Conservation (phyloP, 164 flowering plant genomes). For the Vitis labrusca region DNA sequence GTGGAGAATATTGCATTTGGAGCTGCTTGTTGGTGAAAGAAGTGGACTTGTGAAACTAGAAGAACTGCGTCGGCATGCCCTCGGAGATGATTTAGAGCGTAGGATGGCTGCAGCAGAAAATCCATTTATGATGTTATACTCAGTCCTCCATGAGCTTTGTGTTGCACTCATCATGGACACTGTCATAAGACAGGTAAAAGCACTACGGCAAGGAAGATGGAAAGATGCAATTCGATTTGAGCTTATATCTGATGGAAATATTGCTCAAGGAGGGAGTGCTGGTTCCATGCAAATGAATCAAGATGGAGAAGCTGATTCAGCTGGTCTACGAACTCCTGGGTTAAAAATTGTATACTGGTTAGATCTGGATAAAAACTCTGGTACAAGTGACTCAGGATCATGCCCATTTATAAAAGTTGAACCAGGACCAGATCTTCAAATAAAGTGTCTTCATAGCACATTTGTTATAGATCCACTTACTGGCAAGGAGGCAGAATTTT, state of each 20-base stretch:
- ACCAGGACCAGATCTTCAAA: slow-evolving; percentile 83
- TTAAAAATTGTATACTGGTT: slow-evolving; percentile 87
- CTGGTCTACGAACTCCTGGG: slow-evolving; percentile 81
- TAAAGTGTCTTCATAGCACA: slow-evolving; percentile 78
- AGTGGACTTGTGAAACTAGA: slow-evolving; percentile 82
- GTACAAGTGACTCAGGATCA: slow-evolving; percentile 55
- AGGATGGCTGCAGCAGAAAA: slow-evolving; percentile 90
- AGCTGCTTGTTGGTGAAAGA: slow-evolving; percentile 93
- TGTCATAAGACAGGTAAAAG: slow-evolving; percentile 82
- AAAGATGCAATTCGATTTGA: slow-evolving; percentile 95
- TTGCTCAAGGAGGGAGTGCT: slow-evolving; percentile 51
- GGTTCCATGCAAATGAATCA: slow-evolving; percentile 48
- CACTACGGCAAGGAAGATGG: slow-evolving; percentile 90
- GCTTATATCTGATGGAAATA: slow-evolving; percentile 64
- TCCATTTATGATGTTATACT: slow-evolving; percentile 76
- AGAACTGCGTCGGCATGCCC: slow-evolving; percentile 65
- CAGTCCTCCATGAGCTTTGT: slow-evolving; percentile 92
- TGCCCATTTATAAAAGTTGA: slow-evolving; percentile 85
- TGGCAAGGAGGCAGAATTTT: slow-evolving; percentile 83
- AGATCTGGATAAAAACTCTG: slow-evolving; percentile 59
- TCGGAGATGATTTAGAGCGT: slow-evolving; percentile 96
- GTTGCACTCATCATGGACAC: slow-evolving; percentile 94
- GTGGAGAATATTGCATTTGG: slow-evolving; percentile 97
- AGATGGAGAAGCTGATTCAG: slow-evolving; percentile 82
- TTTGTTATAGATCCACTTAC: slow-evolving; percentile 84